Evolutionary conservation across 78 protist genomes (phyloP), one percentile per base, ranked within the genome.

Genomic region (Paratrimastix pyriformis): DNA sequence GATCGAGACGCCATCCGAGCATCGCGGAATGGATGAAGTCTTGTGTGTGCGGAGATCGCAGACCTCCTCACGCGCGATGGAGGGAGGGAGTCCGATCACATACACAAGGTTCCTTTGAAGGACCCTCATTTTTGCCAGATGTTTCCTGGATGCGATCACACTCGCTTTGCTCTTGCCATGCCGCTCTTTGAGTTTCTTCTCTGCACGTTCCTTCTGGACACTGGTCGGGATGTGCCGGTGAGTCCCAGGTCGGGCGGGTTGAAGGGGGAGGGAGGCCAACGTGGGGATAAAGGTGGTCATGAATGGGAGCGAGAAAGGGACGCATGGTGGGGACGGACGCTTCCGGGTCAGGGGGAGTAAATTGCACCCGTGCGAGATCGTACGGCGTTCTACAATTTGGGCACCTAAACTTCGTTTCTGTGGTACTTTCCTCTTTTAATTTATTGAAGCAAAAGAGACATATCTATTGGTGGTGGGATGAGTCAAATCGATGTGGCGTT

Each of bases 361-460:
- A 81, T 30, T 84, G 42, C 32, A 71, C 84, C 15, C 88, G 81
- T 13, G 64, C 65, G 1, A 72, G 65, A 18, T 66, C 82, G 71
- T 88, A 91, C 26, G 75, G 50, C 46, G 54, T 44, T 33, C 97
- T 39, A 62, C 97, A 93, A 29, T 89, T 90, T 1, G 97, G 97
- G 32, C 97, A 93, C 40, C 82, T 68, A 13, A 86, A 87, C 21
- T 78, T 79, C 64, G 75, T n/a, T n/a, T n/a, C n/a, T n/a, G n/a
- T n/a, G n/a, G n/a, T n/a, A n/a, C n/a, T 43, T 37, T 84, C 80
- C 35, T 87, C 92, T 40, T 81, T 83, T 4, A 92, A 81, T 33
- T 87, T 72, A 39, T 93, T 79, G 79, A 84, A 91, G 60, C 97
- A 93, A 77, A 84, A 93, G 13, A 88, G 73, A 62, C 97, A 93